Evolutionary conservation across 768 basidiomycete species (phyloP), one percentile per base, ranked within the genome.

Genomic region (Rickenella mellea): DNA sequence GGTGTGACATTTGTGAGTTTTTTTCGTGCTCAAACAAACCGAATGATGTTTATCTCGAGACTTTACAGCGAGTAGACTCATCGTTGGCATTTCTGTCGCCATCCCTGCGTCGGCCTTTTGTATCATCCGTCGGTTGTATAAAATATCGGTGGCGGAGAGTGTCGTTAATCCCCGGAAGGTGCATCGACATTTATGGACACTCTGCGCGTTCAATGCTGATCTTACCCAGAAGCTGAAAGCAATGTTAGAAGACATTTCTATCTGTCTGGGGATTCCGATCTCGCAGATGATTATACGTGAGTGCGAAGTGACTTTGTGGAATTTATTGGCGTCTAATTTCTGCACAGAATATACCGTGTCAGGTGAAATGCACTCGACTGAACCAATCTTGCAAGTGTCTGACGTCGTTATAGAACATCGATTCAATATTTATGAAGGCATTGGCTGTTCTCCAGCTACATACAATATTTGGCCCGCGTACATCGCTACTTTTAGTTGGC

Each of bases 341-440:
- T n/a, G n/a, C n/a, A n/a, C n/a, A n/a, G n/a, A n/a, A n/a, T n/a
- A n/a, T n/a, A n/a, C n/a, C n/a, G n/a, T n/a, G n/a, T n/a, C n/a
- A n/a, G n/a, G n/a, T n/a, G n/a, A n/a, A n/a, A n/a, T n/a, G n/a
- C n/a, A n/a, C n/a, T n/a, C n/a, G n/a, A n/a, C 42, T 14, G 14
- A 14, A 12, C 25, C 0, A 5, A 27, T 2, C 2, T 4, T 11
- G 11, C 27, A 30, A 45, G 25, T 27, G 58, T 58, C 61, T 25
- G 54, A 51, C 27, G 44, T 65, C 33, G 56, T 63, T 0, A 61
- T 65, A 45, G 19, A 21, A 1, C 63, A 62, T 42, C 63, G 61
- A 7, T 63, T 60, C 14, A 55, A 63, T 31, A 54, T 63, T 19
- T 39, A 53, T 43, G 58, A 63, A 41, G 49, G 55, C 27, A 40